Evolutionary conservation across 441 rosid species (phyloP).

Genomic region (Metrosideros polymorpha): DNA sequence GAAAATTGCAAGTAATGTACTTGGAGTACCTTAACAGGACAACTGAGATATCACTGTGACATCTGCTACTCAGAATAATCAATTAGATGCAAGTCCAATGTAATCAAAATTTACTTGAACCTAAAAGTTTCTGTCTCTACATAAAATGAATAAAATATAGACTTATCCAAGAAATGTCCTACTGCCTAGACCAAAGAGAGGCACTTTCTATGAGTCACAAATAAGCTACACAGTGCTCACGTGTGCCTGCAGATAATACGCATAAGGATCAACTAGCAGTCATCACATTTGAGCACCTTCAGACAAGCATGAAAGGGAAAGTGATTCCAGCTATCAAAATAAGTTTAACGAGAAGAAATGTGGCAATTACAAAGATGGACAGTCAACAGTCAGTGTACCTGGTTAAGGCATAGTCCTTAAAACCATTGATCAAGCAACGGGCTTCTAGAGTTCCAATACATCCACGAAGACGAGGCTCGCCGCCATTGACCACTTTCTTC

Average conservation of each 20-base stretch:
- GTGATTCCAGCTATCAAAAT: neutral
- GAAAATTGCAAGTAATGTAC: neutral
- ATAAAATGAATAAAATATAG: neutral
- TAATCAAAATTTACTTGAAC: neutral
- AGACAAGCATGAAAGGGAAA: neutral
- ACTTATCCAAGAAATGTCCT: neutral
- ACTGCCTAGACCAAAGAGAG: neutral
- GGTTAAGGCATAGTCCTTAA: constrained; percentile 88
- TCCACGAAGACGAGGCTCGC: constrained; percentile 95
- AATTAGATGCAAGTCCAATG: neutral
- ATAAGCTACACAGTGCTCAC: neutral
- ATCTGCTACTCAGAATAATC: neutral
- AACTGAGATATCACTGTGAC: neutral
- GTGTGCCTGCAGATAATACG: neutral
- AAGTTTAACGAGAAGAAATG: neutral
- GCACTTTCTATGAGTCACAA: neutral
- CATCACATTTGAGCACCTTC: neutral
- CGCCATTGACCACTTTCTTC: constrained; percentile 83
- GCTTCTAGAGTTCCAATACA: constrained; percentile 97
- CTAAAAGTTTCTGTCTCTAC: neutral
- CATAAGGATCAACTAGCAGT: neutral
- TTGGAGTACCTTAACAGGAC: neutral
- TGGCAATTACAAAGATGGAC: neutral
- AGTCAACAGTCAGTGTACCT: constrained; percentile 34
- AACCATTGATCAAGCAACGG: constrained; percentile 71